phyloP scores from a whole-genome alignment of 257 asterid genomes.

The Solanum acaule region DNA sequence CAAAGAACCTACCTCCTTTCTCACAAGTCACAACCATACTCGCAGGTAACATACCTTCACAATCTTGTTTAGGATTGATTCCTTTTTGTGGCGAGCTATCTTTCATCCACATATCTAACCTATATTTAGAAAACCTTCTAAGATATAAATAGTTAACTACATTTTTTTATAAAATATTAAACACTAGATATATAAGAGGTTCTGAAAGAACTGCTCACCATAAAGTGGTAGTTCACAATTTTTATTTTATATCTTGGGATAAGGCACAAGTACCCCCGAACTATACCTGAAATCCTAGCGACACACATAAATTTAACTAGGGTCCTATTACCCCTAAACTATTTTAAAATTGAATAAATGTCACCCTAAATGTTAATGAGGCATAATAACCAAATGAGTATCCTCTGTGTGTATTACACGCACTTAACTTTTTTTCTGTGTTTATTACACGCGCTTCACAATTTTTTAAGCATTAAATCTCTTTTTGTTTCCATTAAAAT shows the following conservation, averaged over 20 bases:
- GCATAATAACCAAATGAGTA: too few species aligned
- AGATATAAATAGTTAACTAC: background rate
- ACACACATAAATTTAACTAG: too few species aligned
- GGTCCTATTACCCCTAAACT: too few species aligned
- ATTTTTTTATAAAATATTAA: background rate
- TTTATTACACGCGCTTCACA: background rate
- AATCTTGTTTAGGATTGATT: background rate
- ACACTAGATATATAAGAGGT: background rate
- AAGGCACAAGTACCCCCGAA: background rate
- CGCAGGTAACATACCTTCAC: background rate
- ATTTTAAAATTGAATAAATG: too few species aligned
- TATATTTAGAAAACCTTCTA: background rate
- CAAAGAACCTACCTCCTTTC: background rate
- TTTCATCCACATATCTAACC: background rate
- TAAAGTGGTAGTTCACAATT: background rate
- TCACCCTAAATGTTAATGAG: too few species aligned
- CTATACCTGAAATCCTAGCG: too few species aligned
- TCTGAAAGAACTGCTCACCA: background rate
- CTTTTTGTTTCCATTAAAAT: background rate
- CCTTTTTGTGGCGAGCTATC: background rate
- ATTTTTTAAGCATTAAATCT: background rate
- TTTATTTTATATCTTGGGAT: background rate
- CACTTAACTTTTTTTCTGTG: background rate
- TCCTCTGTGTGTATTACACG: too few species aligned
- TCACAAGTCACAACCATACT: background rate